A percentile compares a stretch with the other conserved stretches of the same genome.
These are phyloP conservation scores for Heracleum sosnowskyi DNA, from an alignment of 129 eudicot genomes.

Conservation along the genomic window DNA sequence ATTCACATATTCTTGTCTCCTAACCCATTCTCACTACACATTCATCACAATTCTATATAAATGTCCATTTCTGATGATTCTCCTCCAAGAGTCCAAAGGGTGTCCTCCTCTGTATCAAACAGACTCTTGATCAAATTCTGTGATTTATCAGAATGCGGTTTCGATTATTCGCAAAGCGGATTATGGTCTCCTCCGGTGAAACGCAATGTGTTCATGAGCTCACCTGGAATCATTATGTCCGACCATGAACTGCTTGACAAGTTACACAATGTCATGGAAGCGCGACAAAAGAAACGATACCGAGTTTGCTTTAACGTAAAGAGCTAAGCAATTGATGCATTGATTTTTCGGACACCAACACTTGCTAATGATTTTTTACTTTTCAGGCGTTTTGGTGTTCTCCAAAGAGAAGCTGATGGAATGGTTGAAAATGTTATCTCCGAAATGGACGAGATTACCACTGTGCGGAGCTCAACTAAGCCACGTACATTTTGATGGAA, in stretches of 20 bases:
- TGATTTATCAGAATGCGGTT: constrained; percentile 67
- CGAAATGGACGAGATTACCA: not conserved
- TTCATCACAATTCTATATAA: not conserved
- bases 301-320: constrained; percentile 55
- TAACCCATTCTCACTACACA: not conserved
- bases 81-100: constrained; percentile 47
- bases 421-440: not conserved
- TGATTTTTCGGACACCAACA: no score
- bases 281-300: constrained; percentile 35
- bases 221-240: constrained; percentile 49
- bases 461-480: not conserved
- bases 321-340: no score
- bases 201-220: constrained; percentile 52
- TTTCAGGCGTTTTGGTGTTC: constrained; percentile 80
- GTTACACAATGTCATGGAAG: constrained; percentile 31
- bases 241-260: constrained; percentile 43
- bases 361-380: not conserved
- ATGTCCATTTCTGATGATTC: constrained; percentile 14
- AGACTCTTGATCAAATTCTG: constrained; percentile 54
- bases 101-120: constrained; percentile 54
- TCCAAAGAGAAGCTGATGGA: constrained; percentile 51
- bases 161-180: constrained; percentile 66
- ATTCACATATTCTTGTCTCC: not conserved
- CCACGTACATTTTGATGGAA: not conserved
- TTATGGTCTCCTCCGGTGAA: constrained; percentile 82